phyloP scores from a whole-genome alignment of 1,139 yeast species.

The Yamadazyma songkhlaensis region DNA sequence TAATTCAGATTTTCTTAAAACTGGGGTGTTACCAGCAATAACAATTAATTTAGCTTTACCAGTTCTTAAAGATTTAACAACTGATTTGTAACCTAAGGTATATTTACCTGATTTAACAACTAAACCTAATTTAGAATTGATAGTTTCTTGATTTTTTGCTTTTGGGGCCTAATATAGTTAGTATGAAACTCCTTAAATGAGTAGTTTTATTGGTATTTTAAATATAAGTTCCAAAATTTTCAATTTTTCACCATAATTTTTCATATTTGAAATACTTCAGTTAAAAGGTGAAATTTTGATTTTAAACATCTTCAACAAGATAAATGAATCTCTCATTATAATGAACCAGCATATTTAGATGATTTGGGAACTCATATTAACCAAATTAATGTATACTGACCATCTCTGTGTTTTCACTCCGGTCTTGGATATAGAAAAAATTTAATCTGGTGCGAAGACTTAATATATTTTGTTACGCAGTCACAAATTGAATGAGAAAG shows the following conservation, averaged over 20 bases:
- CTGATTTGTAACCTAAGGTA: conserved; percentile 99
- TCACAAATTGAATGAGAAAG: conserved; percentile 4
- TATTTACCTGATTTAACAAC: conserved; percentile 99
- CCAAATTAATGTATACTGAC: conserved; percentile 56
- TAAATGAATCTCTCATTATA: no score
- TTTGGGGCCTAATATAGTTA: conserved; percentile 82
- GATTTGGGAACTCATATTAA: neutral
- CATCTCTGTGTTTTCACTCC: conserved; percentile 99
- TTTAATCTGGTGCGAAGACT: conserved; percentile 3
- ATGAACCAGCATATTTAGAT: no score
- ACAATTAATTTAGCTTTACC: conserved; percentile 98
- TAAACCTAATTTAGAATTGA: conserved; percentile 97
- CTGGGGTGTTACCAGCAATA: conserved; percentile 99
- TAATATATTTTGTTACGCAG: conserved; percentile 1
- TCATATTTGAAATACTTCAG: no score
- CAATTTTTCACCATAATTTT: no score
- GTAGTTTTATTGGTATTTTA: no score
- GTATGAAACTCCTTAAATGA: conserved; percentile 14
- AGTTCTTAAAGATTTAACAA: conserved; percentile 97
- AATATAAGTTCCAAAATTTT: no score
- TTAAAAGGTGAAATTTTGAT: no score
- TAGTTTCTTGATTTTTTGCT: conserved; percentile 84
- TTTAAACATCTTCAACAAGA: no score
- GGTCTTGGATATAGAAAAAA: conserved; percentile 50
- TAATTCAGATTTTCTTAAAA: conserved; percentile 98